phyloP scores from a whole-genome alignment of 2,329 filamentous ascomycete genomes.

The Pyrenophora teres region DNA sequence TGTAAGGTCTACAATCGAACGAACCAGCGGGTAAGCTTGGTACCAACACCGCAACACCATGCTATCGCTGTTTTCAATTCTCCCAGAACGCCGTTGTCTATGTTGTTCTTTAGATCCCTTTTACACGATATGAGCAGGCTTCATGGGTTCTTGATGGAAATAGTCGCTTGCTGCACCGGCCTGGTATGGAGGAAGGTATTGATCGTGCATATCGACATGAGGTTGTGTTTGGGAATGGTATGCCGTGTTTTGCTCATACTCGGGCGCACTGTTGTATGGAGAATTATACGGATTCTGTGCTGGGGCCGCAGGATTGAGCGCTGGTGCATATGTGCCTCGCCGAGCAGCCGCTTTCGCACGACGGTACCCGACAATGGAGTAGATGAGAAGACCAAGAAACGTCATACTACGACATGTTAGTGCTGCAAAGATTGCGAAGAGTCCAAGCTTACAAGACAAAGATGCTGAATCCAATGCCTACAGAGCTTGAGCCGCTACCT shows the following conservation, averaged over 20 bases:
- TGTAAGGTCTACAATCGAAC: no score
- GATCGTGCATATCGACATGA: conserved; percentile 21
- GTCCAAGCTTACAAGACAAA: conserved; percentile 41
- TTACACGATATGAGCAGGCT: conserved; percentile 37
- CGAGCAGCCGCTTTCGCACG: conserved; percentile 43
- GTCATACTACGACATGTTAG: conserved; percentile 34
- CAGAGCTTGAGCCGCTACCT: conserved; percentile 22
- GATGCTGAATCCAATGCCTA: conserved; percentile 34
- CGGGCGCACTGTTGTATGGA: conserved; percentile 21
- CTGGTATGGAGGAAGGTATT: conserved; percentile 28
- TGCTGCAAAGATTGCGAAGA: not conserved
- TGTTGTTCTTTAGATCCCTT: not conserved
- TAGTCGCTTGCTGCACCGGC: conserved; percentile 26
- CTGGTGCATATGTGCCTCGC: conserved; percentile 40
- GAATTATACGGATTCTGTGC: conserved; percentile 18
- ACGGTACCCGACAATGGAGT: conserved; percentile 45
- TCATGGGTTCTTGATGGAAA: conserved; percentile 32
- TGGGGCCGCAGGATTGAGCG: conserved; percentile 35
- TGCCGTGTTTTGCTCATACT: conserved; percentile 31
- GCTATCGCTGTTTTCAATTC: not conserved
- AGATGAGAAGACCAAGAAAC: conserved; percentile 48
- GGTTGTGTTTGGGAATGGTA: conserved; percentile 29
- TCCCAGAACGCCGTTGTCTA: not conserved
- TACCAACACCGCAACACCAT: not conserved
- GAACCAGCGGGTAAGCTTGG: no score